A percentile compares a stretch with the other conserved stretches of the same genome.
Conservation (phyloP, 257 asterid genomes). For the Anisodus tanguticus region DNA sequence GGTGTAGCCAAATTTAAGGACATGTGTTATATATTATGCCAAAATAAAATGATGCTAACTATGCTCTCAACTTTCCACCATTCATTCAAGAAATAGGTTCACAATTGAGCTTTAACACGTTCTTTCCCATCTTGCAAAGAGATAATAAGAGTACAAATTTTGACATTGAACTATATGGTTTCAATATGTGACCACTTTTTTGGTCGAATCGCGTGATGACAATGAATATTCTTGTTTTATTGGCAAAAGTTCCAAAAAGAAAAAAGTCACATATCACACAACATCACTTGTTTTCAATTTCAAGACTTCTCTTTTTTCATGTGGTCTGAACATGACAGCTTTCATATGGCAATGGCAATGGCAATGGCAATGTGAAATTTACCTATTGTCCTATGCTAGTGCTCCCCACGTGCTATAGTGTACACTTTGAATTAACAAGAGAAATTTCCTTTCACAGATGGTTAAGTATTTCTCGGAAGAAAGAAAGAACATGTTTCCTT, state of each 20-base stretch:
- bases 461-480: not conserved
- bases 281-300: not conserved
- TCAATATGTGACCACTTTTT: constrained; percentile 37
- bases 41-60: not conserved
- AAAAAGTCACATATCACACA: constrained; percentile 28
- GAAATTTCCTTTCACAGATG: not conserved
- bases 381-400: not conserved
- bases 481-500: not conserved
- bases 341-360: not conserved
- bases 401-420: not conserved
- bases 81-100: constrained; percentile 11
- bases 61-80: not conserved
- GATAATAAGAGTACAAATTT: not conserved
- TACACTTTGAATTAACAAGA: constrained; percentile 23
- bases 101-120: not conserved
- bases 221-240: constrained; percentile 43
- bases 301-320: no score
- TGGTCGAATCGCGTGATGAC: constrained; percentile 52
- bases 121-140: constrained; percentile 1
- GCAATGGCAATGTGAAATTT: not conserved
- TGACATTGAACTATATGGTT: constrained; percentile 18
- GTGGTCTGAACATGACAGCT: constrained; percentile 4
- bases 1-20: no score
- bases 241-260: constrained; percentile 35
- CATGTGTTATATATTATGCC: no score